A percentile compares a stretch with the other conserved stretches of the same genome.
Conservation (phyloP, 2,329 filamentous ascomycete species). For the Xylariaceae sp. region DNA sequence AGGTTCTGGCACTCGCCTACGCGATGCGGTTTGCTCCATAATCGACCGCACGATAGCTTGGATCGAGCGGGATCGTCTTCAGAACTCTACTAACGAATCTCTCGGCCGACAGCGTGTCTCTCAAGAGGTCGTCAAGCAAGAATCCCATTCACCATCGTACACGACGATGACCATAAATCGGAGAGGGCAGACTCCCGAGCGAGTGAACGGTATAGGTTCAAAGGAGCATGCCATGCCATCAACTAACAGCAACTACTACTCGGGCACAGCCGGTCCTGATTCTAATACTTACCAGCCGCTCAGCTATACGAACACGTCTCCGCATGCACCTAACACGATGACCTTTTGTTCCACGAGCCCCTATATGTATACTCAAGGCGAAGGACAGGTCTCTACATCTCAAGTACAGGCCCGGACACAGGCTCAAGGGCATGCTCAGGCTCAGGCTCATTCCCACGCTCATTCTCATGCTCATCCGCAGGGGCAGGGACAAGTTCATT, state of each 20-base stretch:
- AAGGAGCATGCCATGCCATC: slow-evolving; percentile 24
- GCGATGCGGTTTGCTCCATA: slow-evolving; percentile 42
- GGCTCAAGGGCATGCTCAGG: slow-evolving; percentile 27
- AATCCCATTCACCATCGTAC: slow-evolving; percentile 29
- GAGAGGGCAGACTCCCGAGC: slow-evolving; percentile 22
- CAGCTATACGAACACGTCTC: slow-evolving; percentile 24
- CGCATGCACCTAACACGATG: slow-evolving; percentile 25
- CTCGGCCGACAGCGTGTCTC: slow-evolving; percentile 19
- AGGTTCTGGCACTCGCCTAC: slow-evolving; percentile 43
- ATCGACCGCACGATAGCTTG: slow-evolving; percentile 47
- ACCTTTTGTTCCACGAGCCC: slow-evolving; percentile 27
- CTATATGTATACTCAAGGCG: slow-evolving; percentile 29
- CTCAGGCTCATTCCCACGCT: slow-evolving; percentile 22
- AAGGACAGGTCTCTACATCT: slow-evolving; percentile 24
- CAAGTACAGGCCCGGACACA: slow-evolving; percentile 25
- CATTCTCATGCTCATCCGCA: slow-evolving; percentile 20
- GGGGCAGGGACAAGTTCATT: slow-evolving; percentile 18
- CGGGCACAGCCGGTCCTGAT: slow-evolving; percentile 24
- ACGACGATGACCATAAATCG: slow-evolving; percentile 21
- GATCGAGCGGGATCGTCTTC: slow-evolving; percentile 47
- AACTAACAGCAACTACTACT: slow-evolving; percentile 27
- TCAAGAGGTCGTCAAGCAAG: slow-evolving; percentile 31
- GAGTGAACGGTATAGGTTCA: slow-evolving; percentile 15
- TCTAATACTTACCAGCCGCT: slow-evolving; percentile 27
- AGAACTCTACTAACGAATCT: slow-evolving; percentile 28